These are phyloP conservation scores for Pilasporangium apinafurcum DNA, from an alignment of 352 stramenopile genomes.

Conservation along the genomic window DNA sequence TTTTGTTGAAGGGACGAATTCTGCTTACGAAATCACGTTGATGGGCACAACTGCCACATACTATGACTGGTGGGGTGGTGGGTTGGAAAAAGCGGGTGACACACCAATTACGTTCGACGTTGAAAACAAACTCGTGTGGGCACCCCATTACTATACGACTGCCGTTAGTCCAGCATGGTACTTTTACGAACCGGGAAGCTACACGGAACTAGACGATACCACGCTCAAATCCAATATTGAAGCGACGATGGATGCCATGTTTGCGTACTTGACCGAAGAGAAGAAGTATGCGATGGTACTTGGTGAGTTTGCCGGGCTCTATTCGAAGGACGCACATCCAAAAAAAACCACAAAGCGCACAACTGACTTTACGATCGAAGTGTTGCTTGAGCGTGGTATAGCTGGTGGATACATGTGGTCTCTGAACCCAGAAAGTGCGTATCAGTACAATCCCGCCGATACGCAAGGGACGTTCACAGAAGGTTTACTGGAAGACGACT, in stretches of 20 bases:
- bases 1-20: constrained; percentile 15
- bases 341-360: constrained; percentile 51
- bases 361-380: constrained; percentile 61
- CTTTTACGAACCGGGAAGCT: constrained; percentile 43
- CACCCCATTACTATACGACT: constrained; percentile 77
- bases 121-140: constrained; percentile 58
- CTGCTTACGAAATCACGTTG: constrained; percentile 3
- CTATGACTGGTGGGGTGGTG: constrained; percentile 69
- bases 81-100: constrained; percentile 30
- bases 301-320: constrained; percentile 63
- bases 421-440: constrained; percentile 68
- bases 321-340: constrained; percentile 44
- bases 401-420: constrained; percentile 79
- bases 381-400: constrained; percentile 44
- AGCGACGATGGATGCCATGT: constrained; percentile 66
- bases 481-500: constrained; percentile 59
- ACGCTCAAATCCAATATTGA: constrained; percentile 48
- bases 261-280: constrained; percentile 46
- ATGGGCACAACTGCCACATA: constrained; percentile 20
- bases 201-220: constrained; percentile 46
- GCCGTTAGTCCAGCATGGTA: constrained; percentile 58
- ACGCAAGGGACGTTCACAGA: constrained; percentile 57
- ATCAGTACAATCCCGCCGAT: constrained; percentile 68
- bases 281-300: constrained; percentile 50
- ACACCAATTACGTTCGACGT: constrained; percentile 34